These are phyloP conservation scores for Yamadazyma epiphylla DNA, from an alignment of 1,139 yeast species.

Conservation along the genomic window DNA sequence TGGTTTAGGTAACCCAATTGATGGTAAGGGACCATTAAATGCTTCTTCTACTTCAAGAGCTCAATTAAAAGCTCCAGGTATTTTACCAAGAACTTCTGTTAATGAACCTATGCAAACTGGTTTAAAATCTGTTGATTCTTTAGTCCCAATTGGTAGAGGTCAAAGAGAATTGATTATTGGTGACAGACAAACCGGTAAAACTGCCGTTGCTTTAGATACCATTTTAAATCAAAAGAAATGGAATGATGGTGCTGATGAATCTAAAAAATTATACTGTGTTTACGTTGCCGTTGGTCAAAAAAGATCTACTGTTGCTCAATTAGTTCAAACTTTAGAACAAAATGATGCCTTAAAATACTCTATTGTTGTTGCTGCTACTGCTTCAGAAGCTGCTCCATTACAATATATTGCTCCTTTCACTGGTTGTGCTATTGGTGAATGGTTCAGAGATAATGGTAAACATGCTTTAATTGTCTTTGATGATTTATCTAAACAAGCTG, in stretches of 20 bases:
- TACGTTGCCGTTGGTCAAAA: constrained; percentile 99
- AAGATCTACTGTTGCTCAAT: constrained; percentile 99
- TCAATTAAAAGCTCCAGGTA: constrained; percentile 99
- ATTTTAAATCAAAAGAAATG: constrained; percentile 99
- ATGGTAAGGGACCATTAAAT: constrained; percentile 98
- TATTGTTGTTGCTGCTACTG: constrained; percentile 98
- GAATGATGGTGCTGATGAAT: constrained; percentile 92
- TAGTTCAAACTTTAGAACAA: constrained; percentile 98
- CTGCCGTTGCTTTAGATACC: constrained; percentile 98
- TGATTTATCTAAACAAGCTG: constrained; percentile 99
- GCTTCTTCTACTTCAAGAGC: constrained; percentile 87
- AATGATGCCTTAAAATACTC: constrained; percentile 97
- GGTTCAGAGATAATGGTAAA: constrained; percentile 99
- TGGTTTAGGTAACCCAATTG: constrained; percentile 99
- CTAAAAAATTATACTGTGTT: constrained; percentile 98
- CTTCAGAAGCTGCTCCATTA: constrained; percentile 99
- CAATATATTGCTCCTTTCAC: constrained; percentile 99
- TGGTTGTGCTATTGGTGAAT: constrained; percentile 99
- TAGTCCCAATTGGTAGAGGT: constrained; percentile 99
- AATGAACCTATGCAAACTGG: constrained; percentile 99
- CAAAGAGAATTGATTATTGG: constrained; percentile 99
- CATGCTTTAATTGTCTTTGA: constrained; percentile 97
- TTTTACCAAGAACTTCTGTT: constrained; percentile 98
- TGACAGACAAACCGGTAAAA: constrained; percentile 99
- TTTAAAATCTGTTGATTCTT: constrained; percentile 97